Evolutionary conservation across 2,329 filamentous ascomycete species (phyloP).

Genomic region (Colletotrichum sidae): DNA sequence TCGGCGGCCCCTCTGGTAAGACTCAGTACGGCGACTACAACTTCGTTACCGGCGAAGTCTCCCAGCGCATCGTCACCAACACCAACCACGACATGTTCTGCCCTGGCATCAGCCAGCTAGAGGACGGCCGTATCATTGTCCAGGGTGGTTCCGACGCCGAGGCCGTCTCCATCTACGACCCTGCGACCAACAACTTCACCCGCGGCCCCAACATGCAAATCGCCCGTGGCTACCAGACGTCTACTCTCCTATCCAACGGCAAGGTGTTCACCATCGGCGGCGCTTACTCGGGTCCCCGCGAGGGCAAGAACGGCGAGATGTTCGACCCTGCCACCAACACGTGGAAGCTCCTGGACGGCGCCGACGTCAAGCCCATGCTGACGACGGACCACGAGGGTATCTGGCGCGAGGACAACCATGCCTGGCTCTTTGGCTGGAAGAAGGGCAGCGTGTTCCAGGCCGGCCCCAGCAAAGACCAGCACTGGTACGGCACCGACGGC

Average conservation of each 20-base stretch:
- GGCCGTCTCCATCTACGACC: slow-evolving; percentile 61
- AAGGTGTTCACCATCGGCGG: slow-evolving; percentile 70
- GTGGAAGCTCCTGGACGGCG: slow-evolving; percentile 59
- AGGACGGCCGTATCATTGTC: slow-evolving; percentile 61
- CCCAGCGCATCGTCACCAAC: slow-evolving; percentile 48
- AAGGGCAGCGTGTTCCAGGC: slow-evolving; percentile 65
- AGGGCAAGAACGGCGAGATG: slow-evolving; percentile 68
- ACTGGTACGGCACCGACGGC: slow-evolving; percentile 65
- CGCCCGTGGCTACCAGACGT: slow-evolving; percentile 64
- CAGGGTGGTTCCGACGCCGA: slow-evolving; percentile 63
- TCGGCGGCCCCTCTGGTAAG: slow-evolving; percentile 39
- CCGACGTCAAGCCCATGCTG: slow-evolving; percentile 60
- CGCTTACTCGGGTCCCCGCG: slow-evolving; percentile 58
- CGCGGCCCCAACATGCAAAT: slow-evolving; percentile 56
- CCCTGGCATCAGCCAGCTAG: slow-evolving; percentile 63
- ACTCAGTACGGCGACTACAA: slow-evolving; percentile 42
- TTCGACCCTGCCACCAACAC: slow-evolving; percentile 57
- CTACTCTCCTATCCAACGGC: slow-evolving; percentile 62
- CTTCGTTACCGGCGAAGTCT: slow-evolving; percentile 42
- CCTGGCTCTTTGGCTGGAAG: slow-evolving; percentile 54
- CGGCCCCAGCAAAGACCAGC: slow-evolving; percentile 64
- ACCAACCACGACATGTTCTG: slow-evolving; percentile 68
- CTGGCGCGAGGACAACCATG: slow-evolving; percentile 55
- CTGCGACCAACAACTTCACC: slow-evolving; percentile 51
- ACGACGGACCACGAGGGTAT: slow-evolving; percentile 63